A percentile compares a stretch with the other conserved stretches of the same genome.
Evolutionary conservation across 73 alveolate genomes (phyloP).

Genomic region (Symbiodinium natans): DNA sequence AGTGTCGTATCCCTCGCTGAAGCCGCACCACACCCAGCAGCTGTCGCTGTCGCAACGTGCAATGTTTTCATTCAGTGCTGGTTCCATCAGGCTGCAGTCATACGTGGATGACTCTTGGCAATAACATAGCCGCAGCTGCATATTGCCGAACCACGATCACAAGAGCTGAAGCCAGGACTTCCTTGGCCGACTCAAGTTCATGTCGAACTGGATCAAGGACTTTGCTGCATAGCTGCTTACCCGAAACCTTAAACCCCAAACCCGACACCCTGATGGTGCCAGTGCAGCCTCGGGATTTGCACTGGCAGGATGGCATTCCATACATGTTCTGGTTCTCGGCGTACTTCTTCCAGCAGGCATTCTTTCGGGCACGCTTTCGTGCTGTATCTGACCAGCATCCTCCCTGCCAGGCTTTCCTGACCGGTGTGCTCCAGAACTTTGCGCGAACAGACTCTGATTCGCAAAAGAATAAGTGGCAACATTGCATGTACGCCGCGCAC

Average conservation of each 20-base stretch:
- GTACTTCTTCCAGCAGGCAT: slow-evolving; percentile 98
- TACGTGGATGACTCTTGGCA: slow-evolving; percentile 62
- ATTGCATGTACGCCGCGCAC: background rate
- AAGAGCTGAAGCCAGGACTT: slow-evolving; percentile 97
- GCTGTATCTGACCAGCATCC: slow-evolving; percentile 96
- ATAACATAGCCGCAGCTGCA: background rate
- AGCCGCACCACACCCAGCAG: slow-evolving; percentile 99
- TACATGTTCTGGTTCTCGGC: slow-evolving; percentile 95
- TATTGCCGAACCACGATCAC: no score
- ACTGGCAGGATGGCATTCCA: slow-evolving; percentile 87
- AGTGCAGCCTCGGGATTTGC: no score
- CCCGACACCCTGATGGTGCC: background rate
- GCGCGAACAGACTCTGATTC: slow-evolving; percentile 96
- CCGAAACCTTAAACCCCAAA: no score
- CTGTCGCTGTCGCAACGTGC: slow-evolving; percentile 95
- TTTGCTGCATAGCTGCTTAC: background rate
- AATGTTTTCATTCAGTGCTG: background rate
- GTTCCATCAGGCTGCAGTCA: slow-evolving; percentile 59
- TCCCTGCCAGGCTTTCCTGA: slow-evolving; percentile 98
- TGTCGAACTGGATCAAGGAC: slow-evolving; percentile 99
- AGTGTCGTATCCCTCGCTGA: slow-evolving; percentile 98
- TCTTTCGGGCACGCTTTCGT: background rate
- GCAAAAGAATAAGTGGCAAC: background rate
- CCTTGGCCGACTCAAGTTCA: slow-evolving; percentile 98
- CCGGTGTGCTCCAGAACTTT: slow-evolving; percentile 99